Base-by-base conservation (phyloP, 2,329 filamentous ascomycete species). In the Xylariaceae sp. region DNA sequence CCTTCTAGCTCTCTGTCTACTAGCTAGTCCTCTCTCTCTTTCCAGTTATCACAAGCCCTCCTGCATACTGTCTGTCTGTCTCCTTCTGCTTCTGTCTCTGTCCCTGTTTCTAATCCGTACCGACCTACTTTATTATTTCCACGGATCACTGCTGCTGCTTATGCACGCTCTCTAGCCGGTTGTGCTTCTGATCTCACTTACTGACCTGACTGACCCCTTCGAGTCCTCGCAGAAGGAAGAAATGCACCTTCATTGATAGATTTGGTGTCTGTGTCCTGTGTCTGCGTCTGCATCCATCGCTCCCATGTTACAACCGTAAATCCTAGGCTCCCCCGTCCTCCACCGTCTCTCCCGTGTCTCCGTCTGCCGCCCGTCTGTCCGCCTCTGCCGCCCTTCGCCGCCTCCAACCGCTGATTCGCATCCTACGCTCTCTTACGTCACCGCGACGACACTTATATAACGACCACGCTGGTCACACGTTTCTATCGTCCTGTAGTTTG, bases 271-370 rank as follows among this genome's bases (percentile, higher is more conserved):
- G 23, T 30, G 23, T 30, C 23, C 23, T 30, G 23, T 30, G 23
- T 30, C 23, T 30, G 23, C 11, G 58, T 47, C 49, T 48, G 39
- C 30, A 58, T 57, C 60, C 50, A 57, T 63, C 62, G 63, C 56
- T 65, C 65, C 63, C 66, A 69, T 69, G 67, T 60, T 62, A 67
- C 57, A 58, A 64, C 62, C 63, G 52, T 68, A 59, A 67, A 66
- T 49, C 62, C 56, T 55, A 23, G 17, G 15, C 18, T 48, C 54
- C 39, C 53, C 56, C 53, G 47, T 52, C 52, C 56, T 51, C 51
- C 61, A 59, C 60, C 65, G 57, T 64, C 58, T 55, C 13, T 61
- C 64, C 23, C 23, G 23, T 30, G 56, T 51, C 53, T 54, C 54
- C 57, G 47, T 51, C 55, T 15, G 42, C 51, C 51, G 51, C 49